Evolutionary conservation across 768 basidiomycete species (phyloP).

Genomic region (Boletus reticulatus): DNA sequence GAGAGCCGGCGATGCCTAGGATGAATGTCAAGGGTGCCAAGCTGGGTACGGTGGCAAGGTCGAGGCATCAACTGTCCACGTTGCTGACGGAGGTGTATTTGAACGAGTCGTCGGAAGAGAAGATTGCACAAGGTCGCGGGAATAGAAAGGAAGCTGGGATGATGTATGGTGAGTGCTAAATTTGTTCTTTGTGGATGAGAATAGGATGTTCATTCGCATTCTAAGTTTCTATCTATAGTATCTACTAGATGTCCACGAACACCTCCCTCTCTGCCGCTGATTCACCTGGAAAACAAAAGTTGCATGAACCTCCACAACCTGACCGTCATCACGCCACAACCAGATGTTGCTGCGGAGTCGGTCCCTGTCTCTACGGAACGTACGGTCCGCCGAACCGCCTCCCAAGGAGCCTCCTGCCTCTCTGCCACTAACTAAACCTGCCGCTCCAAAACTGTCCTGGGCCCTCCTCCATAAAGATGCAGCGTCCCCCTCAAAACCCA

Average conservation of each 20-base stretch:
- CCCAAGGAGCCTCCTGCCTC: background rate
- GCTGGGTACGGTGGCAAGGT: constrained; percentile 62
- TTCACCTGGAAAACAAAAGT: constrained; percentile 14
- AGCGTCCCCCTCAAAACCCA: constrained; percentile 39
- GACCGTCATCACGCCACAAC: constrained; percentile 10
- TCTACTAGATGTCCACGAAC: constrained; percentile 40
- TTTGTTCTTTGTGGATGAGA: no score
- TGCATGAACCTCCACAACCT: constrained; percentile 10
- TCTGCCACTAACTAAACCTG: constrained; percentile 22
- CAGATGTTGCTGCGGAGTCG: constrained; percentile 1
- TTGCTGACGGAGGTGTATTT: constrained; percentile 79
- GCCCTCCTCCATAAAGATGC: constrained; percentile 58
- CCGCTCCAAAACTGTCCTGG: constrained; percentile 63
- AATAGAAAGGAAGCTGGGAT: constrained; percentile 90
- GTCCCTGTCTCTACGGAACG: background rate
- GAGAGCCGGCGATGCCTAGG: constrained; percentile 56
- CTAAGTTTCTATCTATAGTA: constrained; percentile 32
- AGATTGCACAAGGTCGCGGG: constrained; percentile 75
- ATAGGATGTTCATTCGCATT: background rate
- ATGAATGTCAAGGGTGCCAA: constrained; percentile 87
- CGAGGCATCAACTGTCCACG: constrained; percentile 77
- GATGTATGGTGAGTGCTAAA: constrained; percentile 70
- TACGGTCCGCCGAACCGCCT: background rate
- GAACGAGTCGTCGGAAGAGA: constrained; percentile 81
- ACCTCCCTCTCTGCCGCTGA: constrained; percentile 52